Percentiles rank a stretch among this genome's conserved stretches.
phyloP scores from a whole-genome alignment of 2,329 filamentous ascomycete species.

The Botrytis tulipae region DNA sequence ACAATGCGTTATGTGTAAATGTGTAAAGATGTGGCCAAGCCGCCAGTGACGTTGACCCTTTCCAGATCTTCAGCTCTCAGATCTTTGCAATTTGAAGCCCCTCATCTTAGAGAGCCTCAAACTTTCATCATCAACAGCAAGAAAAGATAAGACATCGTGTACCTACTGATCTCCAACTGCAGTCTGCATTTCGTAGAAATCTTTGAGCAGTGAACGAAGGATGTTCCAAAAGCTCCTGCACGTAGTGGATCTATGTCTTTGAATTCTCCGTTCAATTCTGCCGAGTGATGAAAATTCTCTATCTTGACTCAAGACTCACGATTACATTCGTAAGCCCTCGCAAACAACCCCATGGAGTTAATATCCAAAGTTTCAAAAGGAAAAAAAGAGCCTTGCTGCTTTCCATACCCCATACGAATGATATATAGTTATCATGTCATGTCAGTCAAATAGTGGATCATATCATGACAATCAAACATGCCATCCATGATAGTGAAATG shows the following conservation, averaged over 20 bases:
- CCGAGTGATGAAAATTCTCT: background rate
- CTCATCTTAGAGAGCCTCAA: background rate
- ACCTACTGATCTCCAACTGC: background rate
- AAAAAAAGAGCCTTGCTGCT: background rate
- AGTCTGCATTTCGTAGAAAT: background rate
- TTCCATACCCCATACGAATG: background rate
- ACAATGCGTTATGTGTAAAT: background rate
- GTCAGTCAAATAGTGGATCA: background rate
- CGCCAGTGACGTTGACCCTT: background rate
- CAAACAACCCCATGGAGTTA: background rate
- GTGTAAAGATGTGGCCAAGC: background rate
- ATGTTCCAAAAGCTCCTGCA: background rate
- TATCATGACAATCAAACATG: background rate
- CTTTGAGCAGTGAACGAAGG: background rate
- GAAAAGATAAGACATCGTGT: background rate
- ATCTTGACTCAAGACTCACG: background rate
- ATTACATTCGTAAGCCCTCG: background rate
- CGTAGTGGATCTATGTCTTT: background rate
- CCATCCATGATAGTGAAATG: background rate
- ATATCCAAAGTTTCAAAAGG: background rate
- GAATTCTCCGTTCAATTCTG: background rate
- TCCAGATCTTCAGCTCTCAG: background rate
- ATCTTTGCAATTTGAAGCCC: background rate
- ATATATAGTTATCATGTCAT: background rate
- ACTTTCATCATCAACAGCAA: background rate